These are phyloP conservation scores for Globisporangium orthogonon DNA, from an alignment of 352 stramenopile species.

Conservation along the genomic window DNA sequence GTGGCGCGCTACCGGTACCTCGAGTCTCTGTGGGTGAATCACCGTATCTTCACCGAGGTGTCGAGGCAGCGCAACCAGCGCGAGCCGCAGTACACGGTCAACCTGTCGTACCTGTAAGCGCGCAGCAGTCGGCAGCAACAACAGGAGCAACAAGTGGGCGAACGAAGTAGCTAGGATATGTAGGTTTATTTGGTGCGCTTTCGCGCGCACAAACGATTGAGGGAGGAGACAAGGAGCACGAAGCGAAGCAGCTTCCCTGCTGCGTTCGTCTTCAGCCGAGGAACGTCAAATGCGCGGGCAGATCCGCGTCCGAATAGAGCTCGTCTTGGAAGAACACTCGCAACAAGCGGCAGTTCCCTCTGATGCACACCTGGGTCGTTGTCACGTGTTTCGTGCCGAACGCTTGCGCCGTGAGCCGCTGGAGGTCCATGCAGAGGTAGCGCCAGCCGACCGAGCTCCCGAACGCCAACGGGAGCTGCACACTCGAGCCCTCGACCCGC, in stretches of 20 bases:
- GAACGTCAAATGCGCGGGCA: conserved; percentile 66
- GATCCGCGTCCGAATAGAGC: conserved; percentile 54
- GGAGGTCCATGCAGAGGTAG: conserved; percentile 74
- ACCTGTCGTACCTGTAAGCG: conserved; percentile 76
- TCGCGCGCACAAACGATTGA: background rate
- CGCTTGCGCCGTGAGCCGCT: conserved; percentile 53
- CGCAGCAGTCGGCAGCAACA: background rate
- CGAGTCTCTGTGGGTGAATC: conserved; percentile 79
- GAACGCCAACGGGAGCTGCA: conserved; percentile 58
- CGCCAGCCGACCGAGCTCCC: conserved; percentile 40
- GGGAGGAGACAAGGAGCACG: background rate
- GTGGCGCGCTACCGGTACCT: conserved; percentile 62
- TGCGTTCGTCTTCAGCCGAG: conserved; percentile 22
- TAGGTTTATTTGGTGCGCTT: background rate
- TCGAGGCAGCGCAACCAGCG: conserved; percentile 83
- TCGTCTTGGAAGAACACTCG: conserved; percentile 81
- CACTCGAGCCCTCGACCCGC: conserved; percentile 39
- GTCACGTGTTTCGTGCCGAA: conserved; percentile 71
- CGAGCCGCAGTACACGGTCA: conserved; percentile 84
- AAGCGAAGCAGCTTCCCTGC: background rate
- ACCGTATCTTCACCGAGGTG: conserved; percentile 81
- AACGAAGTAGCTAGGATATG: background rate
- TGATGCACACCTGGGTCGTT: conserved; percentile 57
- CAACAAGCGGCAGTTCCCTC: conserved; percentile 62
- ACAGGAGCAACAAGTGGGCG: background rate